A percentile compares a stretch with the other conserved stretches of the same genome.
Conservation (phyloP, 1,139 yeast genomes). For the Taphrina deformans region DNA sequence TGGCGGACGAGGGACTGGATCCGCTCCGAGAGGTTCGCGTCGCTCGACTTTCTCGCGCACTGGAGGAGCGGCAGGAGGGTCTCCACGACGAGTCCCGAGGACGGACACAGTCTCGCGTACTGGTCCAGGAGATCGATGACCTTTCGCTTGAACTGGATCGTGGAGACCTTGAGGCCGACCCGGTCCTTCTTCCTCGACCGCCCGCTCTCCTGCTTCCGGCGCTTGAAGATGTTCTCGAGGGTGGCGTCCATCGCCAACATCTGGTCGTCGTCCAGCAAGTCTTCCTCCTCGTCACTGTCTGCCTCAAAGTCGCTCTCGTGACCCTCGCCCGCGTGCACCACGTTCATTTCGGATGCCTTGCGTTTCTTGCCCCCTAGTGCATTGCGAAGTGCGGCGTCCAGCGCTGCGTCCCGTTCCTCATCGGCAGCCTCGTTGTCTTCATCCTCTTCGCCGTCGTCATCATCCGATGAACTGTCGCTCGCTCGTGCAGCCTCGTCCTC, state of each 20-base stretch:
- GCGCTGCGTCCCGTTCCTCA: conserved; percentile 61
- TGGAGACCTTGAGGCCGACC: conserved; percentile 58
- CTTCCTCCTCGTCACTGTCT: conserved; percentile 56
- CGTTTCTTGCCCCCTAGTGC: conserved; percentile 57
- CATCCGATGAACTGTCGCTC: not conserved
- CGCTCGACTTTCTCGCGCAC: conserved; percentile 66
- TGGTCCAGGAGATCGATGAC: conserved; percentile 73
- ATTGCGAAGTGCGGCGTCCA: conserved; percentile 70
- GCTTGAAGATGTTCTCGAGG: conserved; percentile 75
- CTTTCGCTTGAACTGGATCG: conserved; percentile 74
- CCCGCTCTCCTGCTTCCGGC: conserved; percentile 42
- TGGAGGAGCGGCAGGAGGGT: conserved; percentile 62
- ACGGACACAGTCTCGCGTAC: conserved; percentile 54
- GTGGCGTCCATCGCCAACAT: conserved; percentile 95
- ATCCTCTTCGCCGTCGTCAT: conserved; percentile 15
- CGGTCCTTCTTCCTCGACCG: conserved; percentile 39
- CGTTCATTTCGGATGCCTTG: not conserved
- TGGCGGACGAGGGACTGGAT: conserved; percentile 70
- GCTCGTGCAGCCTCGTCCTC: conserved; percentile 30
- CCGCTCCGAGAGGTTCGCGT: conserved; percentile 67
- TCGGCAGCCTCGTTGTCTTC: conserved; percentile 33
- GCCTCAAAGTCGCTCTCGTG: conserved; percentile 43
- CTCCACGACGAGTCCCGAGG: conserved; percentile 49
- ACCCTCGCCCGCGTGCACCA: conserved; percentile 36
- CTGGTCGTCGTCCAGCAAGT: conserved; percentile 92